Conservation (phyloP, 371 early-diverging fungal genomes). For the Rhizopus microsporus region DNA sequence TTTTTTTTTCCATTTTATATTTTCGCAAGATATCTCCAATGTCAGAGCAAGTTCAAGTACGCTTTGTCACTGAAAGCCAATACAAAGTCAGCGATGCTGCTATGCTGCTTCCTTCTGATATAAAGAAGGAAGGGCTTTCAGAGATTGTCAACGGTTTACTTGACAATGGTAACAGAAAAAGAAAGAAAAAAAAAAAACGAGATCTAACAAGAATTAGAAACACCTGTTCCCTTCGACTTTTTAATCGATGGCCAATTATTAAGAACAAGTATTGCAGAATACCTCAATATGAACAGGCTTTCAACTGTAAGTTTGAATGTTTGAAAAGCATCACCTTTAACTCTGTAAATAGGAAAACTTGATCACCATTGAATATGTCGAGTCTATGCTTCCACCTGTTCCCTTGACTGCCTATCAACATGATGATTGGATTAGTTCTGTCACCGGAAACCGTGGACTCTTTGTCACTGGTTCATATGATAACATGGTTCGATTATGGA, state of each 20-base stretch:
- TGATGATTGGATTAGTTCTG: constrained; percentile 93
- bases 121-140: constrained; percentile 86
- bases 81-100: constrained; percentile 80
- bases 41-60: constrained; percentile 82
- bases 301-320: constrained; percentile 65
- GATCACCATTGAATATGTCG: constrained; percentile 88
- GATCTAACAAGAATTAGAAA: constrained; percentile 48
- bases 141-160: constrained; percentile 91
- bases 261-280: constrained; percentile 72
- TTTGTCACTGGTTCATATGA: constrained; percentile 89
- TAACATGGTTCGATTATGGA: constrained; percentile 82
- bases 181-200: not conserved
- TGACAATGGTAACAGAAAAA: constrained; percentile 39
- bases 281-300: constrained; percentile 65
- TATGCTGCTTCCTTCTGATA: constrained; percentile 80
- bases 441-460: constrained; percentile 50
- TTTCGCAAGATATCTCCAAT: constrained; percentile 29
- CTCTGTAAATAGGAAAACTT: constrained; percentile 68
- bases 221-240: constrained; percentile 89
- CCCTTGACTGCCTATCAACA: constrained; percentile 76
- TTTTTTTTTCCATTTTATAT: constrained; percentile 7
- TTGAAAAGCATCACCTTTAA: not conserved
- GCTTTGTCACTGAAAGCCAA: constrained; percentile 74
- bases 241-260: constrained; percentile 88
- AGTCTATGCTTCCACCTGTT: constrained; percentile 85